Evolutionary conservation across 2,329 filamentous ascomycete species (phyloP).

Genomic region (Diaporthe nobilis): DNA sequence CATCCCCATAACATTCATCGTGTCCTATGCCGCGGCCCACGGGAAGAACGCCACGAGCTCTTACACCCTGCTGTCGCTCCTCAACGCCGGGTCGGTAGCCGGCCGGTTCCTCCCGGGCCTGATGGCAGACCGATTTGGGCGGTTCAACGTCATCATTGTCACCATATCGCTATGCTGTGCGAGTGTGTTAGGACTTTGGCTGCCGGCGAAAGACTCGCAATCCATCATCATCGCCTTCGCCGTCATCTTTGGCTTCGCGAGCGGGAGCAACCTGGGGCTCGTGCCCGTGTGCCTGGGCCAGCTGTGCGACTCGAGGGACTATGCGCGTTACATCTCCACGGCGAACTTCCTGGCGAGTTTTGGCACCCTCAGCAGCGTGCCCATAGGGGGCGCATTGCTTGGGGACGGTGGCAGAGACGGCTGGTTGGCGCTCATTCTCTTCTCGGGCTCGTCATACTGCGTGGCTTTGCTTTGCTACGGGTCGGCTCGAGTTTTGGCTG

Average conservation of each 20-base stretch:
- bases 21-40: constrained; percentile 76
- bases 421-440: constrained; percentile 56
- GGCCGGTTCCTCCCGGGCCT: constrained; percentile 84
- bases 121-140: constrained; percentile 81
- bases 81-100: constrained; percentile 84
- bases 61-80: constrained; percentile 83
- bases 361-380: constrained; percentile 67
- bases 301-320: constrained; percentile 81
- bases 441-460: constrained; percentile 54
- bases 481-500: constrained; percentile 52
- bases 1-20: constrained; percentile 82
- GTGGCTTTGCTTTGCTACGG: constrained; percentile 52
- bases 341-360: constrained; percentile 84
- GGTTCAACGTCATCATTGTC: constrained; percentile 84
- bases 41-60: constrained; percentile 72
- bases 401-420: constrained; percentile 50
- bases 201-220: constrained; percentile 70
- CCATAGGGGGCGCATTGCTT: constrained; percentile 59
- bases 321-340: constrained; percentile 87
- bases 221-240: constrained; percentile 76
- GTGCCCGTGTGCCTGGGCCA: constrained; percentile 87
- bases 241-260: constrained; percentile 83
- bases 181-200: constrained; percentile 77
- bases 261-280: constrained; percentile 82
- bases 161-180: constrained; percentile 72